Evolutionary conservation across 129 eudicot genomes (phyloP), one percentile per base, ranked within the genome.

Genomic region (Sambucus nigra): DNA sequence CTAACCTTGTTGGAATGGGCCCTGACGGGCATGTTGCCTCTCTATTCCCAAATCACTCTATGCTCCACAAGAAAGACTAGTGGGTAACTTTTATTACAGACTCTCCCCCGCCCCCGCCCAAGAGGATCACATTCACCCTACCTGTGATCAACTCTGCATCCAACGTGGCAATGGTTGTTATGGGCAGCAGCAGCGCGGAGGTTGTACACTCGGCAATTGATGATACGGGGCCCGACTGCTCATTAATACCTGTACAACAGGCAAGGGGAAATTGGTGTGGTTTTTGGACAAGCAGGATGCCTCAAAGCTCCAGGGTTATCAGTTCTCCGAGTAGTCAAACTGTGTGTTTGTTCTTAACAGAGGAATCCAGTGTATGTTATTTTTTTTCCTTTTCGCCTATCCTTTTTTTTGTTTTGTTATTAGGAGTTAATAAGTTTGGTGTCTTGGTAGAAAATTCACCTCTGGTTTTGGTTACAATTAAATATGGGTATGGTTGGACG

Each of bases 21-120:
- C 53, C 56, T 0, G 84, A 78, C 28, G 75, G 80, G n/a, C 84
- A 77, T 38, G 72, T 77, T 32, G 83, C 83, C 13, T 77, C 83
- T 0, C 67, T 77, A 21, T 77, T 77, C 53, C 83, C 83, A 13
- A 58, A 67, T 35, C 72, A 77, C 55, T 23, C 75, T 0, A 61
- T 52, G 10, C 69, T 77, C 17, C 32, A 28, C 19, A 70, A 70
- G 62, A 58, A 59, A 44, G 66, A 77, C 17, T 69, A 47, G 5
- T 77, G 83, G 79, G 78, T 77, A 22, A 72, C 78, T 1, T 71
- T 61, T 41, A 35, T 72, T 27, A 72, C 70, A 0, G 69, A 77
- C 53, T 71, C 78, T 14, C 83, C 83, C n/a, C 52, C 67, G 53
- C 69, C 78, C 15, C 83, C 83, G 20, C 83, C 83, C 2, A 79